Evolutionary conservation across 2,329 filamentous ascomycete genomes (phyloP), one percentile per base, ranked within the genome.

Genomic region (Aureobasidium leucospermi): DNA sequence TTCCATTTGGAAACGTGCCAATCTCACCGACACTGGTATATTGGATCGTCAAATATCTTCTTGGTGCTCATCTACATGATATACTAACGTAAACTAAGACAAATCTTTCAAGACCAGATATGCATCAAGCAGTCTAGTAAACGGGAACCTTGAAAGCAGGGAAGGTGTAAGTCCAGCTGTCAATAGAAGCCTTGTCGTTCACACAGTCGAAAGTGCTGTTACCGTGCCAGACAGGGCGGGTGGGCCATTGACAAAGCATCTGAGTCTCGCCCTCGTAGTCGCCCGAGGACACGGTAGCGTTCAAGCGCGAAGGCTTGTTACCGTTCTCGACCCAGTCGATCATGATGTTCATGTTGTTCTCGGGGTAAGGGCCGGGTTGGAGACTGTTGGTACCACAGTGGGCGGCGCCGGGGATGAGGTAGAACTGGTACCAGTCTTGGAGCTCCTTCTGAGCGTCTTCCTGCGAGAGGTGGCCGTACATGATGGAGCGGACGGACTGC

Each of bases 251-350:
- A 62, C 77, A 79, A n/a, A 79, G 60, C 53, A 69, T 65, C 43
- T 73, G 67, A 34, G 72, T 68, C 42, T 68, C 73, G 4, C 75
- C 76, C 0, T 43, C 34, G n/a, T 60, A 59, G 0, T 61, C 58
- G 2, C 65, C 65, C 5, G 55, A 52, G 1, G 64, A 59, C 4
- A 63, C 73, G 1, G 74, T 76, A 1, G 73, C 76, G 43, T 77
- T 77, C 39, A 83, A 65, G 0, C 69, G 74, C 8, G 67, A 69
- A 1, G 80, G 79, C 47, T 71, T 73, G 4, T 73, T 67, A 2
- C 74, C 77, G 11, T 78, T 74, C 70, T 82, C 79, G 0, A 80
- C 79, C 80, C 79, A 82, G 58, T 79, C 70, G 51, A 83, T 77
- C 64, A 80, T 69, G 1, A 67, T 73, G 63, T 73, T 70, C 63